These are phyloP conservation scores for Exserohilum rostratum DNA, from an alignment of 2,329 filamentous ascomycete species.

Conservation along the genomic window DNA sequence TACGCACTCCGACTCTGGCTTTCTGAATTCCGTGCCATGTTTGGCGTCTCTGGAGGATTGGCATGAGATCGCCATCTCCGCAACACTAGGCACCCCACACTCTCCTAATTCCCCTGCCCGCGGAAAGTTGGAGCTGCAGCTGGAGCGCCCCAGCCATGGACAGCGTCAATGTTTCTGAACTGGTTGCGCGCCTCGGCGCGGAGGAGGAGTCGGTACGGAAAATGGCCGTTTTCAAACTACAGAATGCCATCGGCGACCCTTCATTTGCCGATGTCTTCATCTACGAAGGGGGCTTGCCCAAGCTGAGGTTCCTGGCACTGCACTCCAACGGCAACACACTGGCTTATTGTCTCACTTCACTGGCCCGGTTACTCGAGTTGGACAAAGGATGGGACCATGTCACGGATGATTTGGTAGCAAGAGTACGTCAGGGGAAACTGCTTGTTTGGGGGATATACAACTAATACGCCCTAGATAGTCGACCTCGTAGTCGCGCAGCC, in stretches of 20 bases:
- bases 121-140: slow-evolving; percentile 4
- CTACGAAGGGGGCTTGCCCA: slow-evolving; percentile 79
- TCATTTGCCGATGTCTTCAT: slow-evolving; percentile 98
- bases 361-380: slow-evolving; percentile 86
- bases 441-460: slow-evolving; percentile 11
- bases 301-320: slow-evolving; percentile 83
- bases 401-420: slow-evolving; percentile 71
- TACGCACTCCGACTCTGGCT: background rate
- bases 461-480: slow-evolving; percentile 65
- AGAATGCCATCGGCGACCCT: slow-evolving; percentile 92
- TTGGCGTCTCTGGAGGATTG: slow-evolving; percentile 15
- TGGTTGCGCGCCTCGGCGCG: slow-evolving; percentile 64
- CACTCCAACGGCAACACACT: slow-evolving; percentile 89
- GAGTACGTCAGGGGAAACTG: slow-evolving; percentile 54
- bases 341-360: slow-evolving; percentile 89
- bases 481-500: slow-evolving; percentile 94
- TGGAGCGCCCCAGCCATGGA: slow-evolving; percentile 53
- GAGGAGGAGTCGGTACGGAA: slow-evolving; percentile 90
- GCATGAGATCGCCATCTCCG: slow-evolving; percentile 17
- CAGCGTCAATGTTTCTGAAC: slow-evolving; percentile 61
- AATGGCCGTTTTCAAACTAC: slow-evolving; percentile 98
- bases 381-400: slow-evolving; percentile 98
- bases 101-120: slow-evolving; percentile 9
- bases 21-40: slow-evolving; percentile 12
- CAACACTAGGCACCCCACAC: slow-evolving; percentile 18